Evolutionary conservation across 148 eudicot species (phyloP).

Genomic region (Vaccinium darrowii): DNA sequence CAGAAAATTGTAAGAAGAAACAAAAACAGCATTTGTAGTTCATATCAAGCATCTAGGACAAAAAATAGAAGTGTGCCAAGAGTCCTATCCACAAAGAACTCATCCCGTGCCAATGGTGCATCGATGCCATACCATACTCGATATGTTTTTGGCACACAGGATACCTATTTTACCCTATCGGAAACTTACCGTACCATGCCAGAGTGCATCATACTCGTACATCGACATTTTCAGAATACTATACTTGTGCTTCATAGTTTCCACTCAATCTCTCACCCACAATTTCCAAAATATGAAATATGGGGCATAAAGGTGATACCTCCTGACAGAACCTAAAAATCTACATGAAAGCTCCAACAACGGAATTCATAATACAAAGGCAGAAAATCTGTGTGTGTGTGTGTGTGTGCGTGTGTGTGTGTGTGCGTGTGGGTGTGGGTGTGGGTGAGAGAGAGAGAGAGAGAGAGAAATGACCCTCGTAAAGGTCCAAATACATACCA

Average conservation of each 20-base stretch:
- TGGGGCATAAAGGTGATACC: background rate
- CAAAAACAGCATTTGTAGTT: background rate
- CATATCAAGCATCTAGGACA: background rate
- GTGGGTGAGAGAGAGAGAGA: too few species aligned
- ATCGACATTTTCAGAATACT: background rate
- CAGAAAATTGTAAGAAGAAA: background rate
- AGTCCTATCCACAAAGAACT: background rate
- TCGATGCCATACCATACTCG: background rate
- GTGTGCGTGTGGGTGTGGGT: too few species aligned
- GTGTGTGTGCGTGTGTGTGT: too few species aligned
- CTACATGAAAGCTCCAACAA: background rate
- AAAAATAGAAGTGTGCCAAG: background rate
- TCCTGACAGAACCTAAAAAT: background rate
- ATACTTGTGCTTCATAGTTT: background rate
- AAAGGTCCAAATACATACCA: constrained; percentile 46
- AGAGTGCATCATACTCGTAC: background rate
- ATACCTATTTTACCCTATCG: background rate
- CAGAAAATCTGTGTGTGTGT: background rate
- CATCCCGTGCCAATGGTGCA: background rate
- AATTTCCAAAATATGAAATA: background rate
- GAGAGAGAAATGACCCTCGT: background rate
- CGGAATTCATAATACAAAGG: background rate
- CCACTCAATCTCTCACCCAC: background rate
- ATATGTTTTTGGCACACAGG: background rate
- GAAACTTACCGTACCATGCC: background rate